These are phyloP conservation scores for Rhodotorula mucilaginosa DNA, from an alignment of 1,284 basidiomycete genomes.

Conservation along the genomic window DNA sequence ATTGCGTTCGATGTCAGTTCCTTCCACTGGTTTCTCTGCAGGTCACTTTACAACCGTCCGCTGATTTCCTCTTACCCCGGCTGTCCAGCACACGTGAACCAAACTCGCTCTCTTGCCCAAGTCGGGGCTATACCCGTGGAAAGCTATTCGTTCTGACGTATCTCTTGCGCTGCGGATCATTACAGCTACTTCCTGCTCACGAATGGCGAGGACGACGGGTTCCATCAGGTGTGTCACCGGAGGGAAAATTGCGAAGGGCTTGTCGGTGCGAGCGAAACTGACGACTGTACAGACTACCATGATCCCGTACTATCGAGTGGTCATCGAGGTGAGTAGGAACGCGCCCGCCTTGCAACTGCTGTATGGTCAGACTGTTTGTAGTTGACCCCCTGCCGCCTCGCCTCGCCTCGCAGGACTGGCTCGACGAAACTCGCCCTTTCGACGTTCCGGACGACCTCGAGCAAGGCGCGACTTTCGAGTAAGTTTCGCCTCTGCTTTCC, in stretches of 20 bases:
- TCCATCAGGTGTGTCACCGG: slow-evolving; percentile 3
- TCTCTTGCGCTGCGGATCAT: background rate
- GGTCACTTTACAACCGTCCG: too few species aligned
- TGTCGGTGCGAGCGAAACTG: background rate
- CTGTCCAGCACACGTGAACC: too few species aligned
- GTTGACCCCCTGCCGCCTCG: too few species aligned
- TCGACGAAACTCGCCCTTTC: slow-evolving; percentile 14
- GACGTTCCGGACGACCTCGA: slow-evolving; percentile 23
- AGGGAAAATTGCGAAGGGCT: too few species aligned
- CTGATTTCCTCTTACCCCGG: too few species aligned
- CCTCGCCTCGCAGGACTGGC: slow-evolving; percentile 5
- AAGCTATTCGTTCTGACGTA: too few species aligned
- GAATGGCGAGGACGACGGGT: slow-evolving; percentile 24
- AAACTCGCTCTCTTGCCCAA: too few species aligned
- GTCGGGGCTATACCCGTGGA: too few species aligned
- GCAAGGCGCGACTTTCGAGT: slow-evolving; percentile 19
- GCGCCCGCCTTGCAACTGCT: too few species aligned
- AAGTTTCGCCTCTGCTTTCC: too few species aligned
- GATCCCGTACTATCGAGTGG: slow-evolving; percentile 18
- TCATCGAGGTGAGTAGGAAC: background rate
- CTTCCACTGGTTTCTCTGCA: too few species aligned
- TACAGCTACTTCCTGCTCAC: slow-evolving; percentile 12
- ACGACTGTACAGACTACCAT: slow-evolving; percentile 17
- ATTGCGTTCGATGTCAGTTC: slow-evolving; percentile 10
- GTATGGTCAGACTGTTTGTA: too few species aligned